Evolutionary conservation across 2,329 filamentous ascomycete genomes (phyloP).

Genomic region (Xenosphaeropsis pyriputrescens): DNA sequence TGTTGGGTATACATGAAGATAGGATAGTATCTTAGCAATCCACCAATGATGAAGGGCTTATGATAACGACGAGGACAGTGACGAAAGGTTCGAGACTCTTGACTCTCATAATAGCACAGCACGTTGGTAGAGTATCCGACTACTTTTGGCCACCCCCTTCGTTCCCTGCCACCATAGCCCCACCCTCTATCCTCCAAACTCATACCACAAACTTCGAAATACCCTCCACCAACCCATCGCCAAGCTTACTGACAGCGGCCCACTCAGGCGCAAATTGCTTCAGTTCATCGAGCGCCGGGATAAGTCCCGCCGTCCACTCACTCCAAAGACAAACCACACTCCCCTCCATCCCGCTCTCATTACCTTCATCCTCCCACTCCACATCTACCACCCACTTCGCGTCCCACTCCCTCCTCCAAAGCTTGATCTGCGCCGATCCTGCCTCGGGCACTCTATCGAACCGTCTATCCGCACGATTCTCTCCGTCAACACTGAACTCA

Average conservation of each 20-base stretch:
- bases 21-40: no score
- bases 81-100: no score
- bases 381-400: constrained; percentile 60
- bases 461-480: constrained; percentile 41
- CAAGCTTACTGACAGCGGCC: constrained; percentile 62
- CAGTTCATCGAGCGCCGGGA: constrained; percentile 76
- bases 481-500: constrained; percentile 47
- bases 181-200: no score
- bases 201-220: constrained; percentile 43
- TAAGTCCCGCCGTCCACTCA: constrained; percentile 62
- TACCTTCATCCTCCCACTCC: constrained; percentile 34
- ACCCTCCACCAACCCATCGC: constrained; percentile 70
- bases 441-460: constrained; percentile 48
- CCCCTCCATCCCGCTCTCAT: constrained; percentile 35
- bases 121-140: no score
- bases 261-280: constrained; percentile 64
- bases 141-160: no score
- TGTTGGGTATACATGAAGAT: no score
- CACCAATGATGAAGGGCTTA: no score
- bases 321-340: constrained; percentile 72
- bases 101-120: no score
- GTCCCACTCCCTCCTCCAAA: constrained; percentile 75
- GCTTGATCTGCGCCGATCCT: constrained; percentile 52
- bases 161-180: no score
- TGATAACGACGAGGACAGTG: no score